These are phyloP conservation scores for Mucor lusitanicus DNA, from an alignment of 371 early-diverging fungal genomes.

Conservation along the genomic window DNA sequence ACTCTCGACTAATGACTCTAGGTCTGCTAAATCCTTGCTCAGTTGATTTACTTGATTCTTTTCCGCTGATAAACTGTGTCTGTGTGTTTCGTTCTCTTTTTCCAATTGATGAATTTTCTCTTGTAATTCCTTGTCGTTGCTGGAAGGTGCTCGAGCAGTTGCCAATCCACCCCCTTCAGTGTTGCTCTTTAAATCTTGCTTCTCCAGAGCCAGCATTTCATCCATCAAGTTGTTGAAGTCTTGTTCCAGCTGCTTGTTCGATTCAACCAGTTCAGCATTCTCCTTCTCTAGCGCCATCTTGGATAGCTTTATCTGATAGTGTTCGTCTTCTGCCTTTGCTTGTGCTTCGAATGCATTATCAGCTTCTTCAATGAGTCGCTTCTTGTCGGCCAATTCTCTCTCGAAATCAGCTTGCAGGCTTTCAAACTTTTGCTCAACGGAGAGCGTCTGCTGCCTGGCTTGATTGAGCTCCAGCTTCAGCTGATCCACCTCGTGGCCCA, in stretches of 20 bases:
- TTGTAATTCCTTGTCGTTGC: slow-evolving; percentile 21
- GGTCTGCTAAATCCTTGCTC: slow-evolving; percentile 66
- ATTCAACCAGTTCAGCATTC: slow-evolving; percentile 51
- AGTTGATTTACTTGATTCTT: slow-evolving; percentile 58
- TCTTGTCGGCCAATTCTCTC: slow-evolving; percentile 40
- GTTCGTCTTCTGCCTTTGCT: slow-evolving; percentile 39
- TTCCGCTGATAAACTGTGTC: slow-evolving; percentile 49
- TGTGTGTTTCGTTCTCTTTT: slow-evolving; percentile 47
- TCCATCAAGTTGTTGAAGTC: slow-evolving; percentile 76
- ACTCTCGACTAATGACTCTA: slow-evolving; percentile 74
- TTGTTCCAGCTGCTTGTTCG: slow-evolving; percentile 67
- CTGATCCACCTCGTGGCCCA: slow-evolving; percentile 19
- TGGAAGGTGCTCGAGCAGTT: neutral
- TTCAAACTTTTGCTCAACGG: slow-evolving; percentile 23
- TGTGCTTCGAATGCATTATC: slow-evolving; percentile 47
- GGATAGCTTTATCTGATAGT: slow-evolving; percentile 38
- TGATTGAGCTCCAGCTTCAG: slow-evolving; percentile 23
- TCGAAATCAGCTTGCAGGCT: slow-evolving; percentile 34
- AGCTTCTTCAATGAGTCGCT: slow-evolving; percentile 42
- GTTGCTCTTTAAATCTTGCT: slow-evolving; percentile 12
- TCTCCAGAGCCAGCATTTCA: slow-evolving; percentile 54
- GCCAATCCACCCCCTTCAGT: slow-evolving; percentile 1
- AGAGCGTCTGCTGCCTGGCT: slow-evolving; percentile 17
- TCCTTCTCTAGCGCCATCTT: slow-evolving; percentile 32
- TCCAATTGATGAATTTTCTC: slow-evolving; percentile 48